Base-by-base conservation (phyloP, 2,329 filamentous ascomycete genomes). In the Biscogniauxia sp. region DNA sequence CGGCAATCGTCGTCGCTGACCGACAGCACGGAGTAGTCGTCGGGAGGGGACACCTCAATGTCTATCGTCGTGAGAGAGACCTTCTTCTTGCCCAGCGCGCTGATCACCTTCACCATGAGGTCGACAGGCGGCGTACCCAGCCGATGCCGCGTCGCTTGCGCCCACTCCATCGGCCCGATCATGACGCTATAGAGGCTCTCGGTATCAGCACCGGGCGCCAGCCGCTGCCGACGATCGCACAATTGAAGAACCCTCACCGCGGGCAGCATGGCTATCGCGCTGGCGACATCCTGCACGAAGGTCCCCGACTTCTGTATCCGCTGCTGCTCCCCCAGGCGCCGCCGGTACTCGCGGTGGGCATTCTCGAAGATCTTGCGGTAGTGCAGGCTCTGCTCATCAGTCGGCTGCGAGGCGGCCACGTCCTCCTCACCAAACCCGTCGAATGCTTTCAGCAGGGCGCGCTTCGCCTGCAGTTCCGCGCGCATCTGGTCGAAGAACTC, bases 201-300 rank as follows among this genome's bases (percentile, higher is more conserved):
- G 4, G 13, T 45, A 11, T n/a, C 17, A 2, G 37, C 11, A 2
- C 37, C 37, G 15, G 15, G 37, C 37, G 37, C 37, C 37, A 45
- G 11, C 13, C 37, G 37, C 11, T 45, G 37, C 37, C 37, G 37
- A 13, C 37, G 37, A n/a, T 45, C 37, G 37, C 37, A 45, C 5
- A 45, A 3, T 17, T 45, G 37, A 2, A 45, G 37, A 2, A 45
- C 37, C 37, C 37, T 45, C 15, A 45, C 15, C 2, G 37, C 37
- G 3, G 37, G 37, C 37, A 45, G 13, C 37, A 45, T 59, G 17
- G 60, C 56, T 8, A 61, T 51, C n/a, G 54, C 54, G 32, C 54
- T 23, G n/a, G 56, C 56, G 25, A 61, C 45, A 20, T 15, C 20
- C 41, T 20, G 51, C 13, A 54, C 51, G 50, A 61, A 61, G 28